phyloP scores from a whole-genome alignment of 1,284 basidiomycete species.

The Athelia sp. region DNA sequence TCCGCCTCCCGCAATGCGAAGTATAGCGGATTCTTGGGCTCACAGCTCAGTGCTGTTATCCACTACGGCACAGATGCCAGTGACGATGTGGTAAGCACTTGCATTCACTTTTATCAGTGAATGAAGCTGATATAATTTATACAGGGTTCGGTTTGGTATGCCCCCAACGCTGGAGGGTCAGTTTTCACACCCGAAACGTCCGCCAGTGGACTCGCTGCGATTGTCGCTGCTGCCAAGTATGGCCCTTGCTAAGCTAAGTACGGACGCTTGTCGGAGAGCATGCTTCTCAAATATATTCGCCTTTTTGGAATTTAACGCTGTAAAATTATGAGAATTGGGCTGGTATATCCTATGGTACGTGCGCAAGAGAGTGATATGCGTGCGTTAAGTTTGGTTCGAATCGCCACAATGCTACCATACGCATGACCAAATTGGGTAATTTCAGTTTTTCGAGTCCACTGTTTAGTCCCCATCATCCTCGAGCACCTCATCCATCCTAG shows the following conservation, averaged over 20 bases:
- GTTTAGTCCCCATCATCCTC: constrained; percentile 43
- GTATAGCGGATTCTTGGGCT: constrained; percentile 33
- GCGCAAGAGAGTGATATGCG: too few relatives aligned
- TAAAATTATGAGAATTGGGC: too few relatives aligned
- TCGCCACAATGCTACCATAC: constrained; percentile 72
- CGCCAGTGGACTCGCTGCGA: constrained; percentile 25
- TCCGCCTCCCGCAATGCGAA: constrained; percentile 29
- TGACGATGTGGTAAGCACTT: constrained; percentile 29
- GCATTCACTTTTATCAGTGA: too few relatives aligned
- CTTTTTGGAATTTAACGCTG: too few relatives aligned
- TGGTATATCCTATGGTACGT: too few relatives aligned
- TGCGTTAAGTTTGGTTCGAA: constrained; percentile 95
- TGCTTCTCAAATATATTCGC: too few relatives aligned
- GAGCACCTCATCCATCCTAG: too few relatives aligned
- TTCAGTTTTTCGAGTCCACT: constrained; percentile 22
- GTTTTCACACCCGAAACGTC: constrained; percentile 26
- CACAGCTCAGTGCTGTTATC: constrained; percentile 33
- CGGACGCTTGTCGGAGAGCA: too few relatives aligned
- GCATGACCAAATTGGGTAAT: background rate
- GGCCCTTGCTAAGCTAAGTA: background rate
- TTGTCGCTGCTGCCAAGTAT: constrained; percentile 14
- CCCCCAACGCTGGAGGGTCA: constrained; percentile 14
- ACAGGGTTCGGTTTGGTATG: constrained; percentile 19
- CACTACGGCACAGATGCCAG: constrained; percentile 30
- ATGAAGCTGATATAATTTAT: too few relatives aligned